Evolutionary conservation across 2,329 filamentous ascomycete genomes (phyloP).

Genomic region (Seiridium unicorne): DNA sequence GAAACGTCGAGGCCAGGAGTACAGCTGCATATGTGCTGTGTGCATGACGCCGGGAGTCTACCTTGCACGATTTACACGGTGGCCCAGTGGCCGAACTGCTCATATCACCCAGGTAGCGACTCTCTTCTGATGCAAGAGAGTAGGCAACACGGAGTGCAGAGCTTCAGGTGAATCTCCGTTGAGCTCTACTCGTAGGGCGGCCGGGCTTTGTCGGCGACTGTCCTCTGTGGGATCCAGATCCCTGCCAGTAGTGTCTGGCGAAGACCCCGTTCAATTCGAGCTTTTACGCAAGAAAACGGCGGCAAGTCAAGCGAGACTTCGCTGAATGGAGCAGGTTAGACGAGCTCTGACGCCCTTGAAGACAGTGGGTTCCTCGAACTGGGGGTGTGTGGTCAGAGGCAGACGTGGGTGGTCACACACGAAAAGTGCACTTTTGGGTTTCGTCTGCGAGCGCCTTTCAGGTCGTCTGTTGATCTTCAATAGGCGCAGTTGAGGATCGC

Average conservation of each 20-base stretch:
- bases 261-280: neutral
- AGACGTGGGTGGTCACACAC: neutral
- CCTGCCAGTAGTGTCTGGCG: neutral
- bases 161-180: too few relatives aligned
- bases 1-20: too few relatives aligned
- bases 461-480: neutral
- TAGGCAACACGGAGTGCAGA: too few relatives aligned
- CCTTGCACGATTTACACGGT: too few relatives aligned
- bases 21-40: too few relatives aligned
- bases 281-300: too few relatives aligned
- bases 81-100: too few relatives aligned
- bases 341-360: neutral
- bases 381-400: neutral
- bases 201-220: neutral
- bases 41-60: too few relatives aligned
- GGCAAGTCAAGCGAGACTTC: neutral
- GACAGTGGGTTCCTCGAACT: neutral
- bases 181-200: too few relatives aligned
- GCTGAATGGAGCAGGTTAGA: neutral
- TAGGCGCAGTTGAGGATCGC: slow-evolving; percentile 2
- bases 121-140: too few relatives aligned
- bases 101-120: too few relatives aligned
- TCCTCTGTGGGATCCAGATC: neutral
- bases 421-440: neutral
- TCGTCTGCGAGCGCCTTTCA: neutral